Evolutionary conservation across 2,329 filamentous ascomycete genomes (phyloP).

Genomic region (Aspergillus puulaauensis): DNA sequence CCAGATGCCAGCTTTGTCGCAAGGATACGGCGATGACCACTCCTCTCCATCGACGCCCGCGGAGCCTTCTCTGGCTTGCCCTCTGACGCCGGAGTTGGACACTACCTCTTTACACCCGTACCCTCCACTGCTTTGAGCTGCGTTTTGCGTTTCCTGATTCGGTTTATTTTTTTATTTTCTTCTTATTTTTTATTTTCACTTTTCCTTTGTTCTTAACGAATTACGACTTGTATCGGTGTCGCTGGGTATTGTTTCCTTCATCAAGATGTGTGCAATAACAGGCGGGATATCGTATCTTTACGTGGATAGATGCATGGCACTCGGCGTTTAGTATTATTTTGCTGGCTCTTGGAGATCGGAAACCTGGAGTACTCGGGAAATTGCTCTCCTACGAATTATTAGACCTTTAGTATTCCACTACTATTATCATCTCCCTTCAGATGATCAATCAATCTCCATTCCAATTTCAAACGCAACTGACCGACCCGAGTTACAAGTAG

Average conservation of each 20-base stretch:
- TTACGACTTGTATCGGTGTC: neutral
- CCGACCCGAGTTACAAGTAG: neutral
- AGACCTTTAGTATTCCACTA: neutral
- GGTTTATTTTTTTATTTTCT: neutral
- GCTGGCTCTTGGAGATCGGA: neutral
- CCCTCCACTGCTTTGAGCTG: constrained; percentile 20
- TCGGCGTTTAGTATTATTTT: constrained; percentile 1
- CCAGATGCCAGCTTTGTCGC: constrained; percentile 39
- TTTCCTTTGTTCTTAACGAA: neutral
- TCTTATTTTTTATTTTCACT: neutral
- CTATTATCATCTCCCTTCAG: neutral
- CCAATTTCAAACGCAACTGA: neutral
- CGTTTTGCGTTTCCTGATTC: neutral
- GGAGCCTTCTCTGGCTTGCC: constrained; percentile 38
- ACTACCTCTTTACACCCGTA: constrained; percentile 41
- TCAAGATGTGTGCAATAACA: constrained; percentile 1
- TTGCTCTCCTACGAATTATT: neutral
- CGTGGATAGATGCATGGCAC: constrained; percentile 12
- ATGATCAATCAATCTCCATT: neutral
- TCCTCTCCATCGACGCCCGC: constrained; percentile 43
- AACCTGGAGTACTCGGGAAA: constrained; percentile 3
- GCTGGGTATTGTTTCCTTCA: neutral
- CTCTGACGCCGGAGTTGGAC: constrained; percentile 43
- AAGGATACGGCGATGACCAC: constrained; percentile 39
- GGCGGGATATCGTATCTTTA: neutral